Percentiles rank a stretch among this genome's conserved stretches.
Evolutionary conservation across 139 green algal genomes (phyloP).

Genomic region (Chlamydomonas sphaeroides): DNA sequence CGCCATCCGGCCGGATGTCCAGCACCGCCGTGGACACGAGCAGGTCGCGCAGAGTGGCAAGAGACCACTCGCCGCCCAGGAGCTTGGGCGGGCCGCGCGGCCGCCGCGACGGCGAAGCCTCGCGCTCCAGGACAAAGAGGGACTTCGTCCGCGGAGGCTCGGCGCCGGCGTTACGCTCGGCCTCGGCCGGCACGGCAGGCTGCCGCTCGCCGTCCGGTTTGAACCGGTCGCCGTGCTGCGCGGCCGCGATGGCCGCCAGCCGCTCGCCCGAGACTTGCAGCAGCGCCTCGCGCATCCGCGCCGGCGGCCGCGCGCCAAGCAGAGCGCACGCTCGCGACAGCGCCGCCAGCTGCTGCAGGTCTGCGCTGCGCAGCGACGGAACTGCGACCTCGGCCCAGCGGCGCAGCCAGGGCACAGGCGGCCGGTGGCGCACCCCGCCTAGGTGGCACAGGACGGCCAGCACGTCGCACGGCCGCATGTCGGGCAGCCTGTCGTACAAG

Average conservation of each 20-base stretch:
- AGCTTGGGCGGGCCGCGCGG: not conserved
- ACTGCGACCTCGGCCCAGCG: constrained; percentile 38
- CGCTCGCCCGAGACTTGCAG: not conserved
- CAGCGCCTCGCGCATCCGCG: not conserved
- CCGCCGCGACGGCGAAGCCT: not conserved
- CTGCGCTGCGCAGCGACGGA: not conserved
- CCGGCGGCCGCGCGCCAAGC: constrained; percentile 15
- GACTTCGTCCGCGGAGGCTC: too few species aligned
- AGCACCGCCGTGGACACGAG: constrained; percentile 24
- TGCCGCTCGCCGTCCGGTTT: not conserved
- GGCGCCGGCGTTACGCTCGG: not conserved
- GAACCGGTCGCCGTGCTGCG: too few species aligned
- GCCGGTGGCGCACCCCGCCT: constrained; percentile 56
- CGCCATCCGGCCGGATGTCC: not conserved
- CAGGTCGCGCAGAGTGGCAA: not conserved
- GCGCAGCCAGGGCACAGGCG: constrained; percentile 40
- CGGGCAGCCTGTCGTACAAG: constrained; percentile 18
- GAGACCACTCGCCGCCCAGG: not conserved
- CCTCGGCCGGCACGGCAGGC: not conserved
- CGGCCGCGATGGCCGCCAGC: not conserved
- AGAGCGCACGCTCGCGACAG: not conserved
- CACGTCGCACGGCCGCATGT: not conserved
- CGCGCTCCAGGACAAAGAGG: too few species aligned
- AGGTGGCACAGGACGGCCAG: not conserved
- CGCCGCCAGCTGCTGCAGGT: not conserved